Base-by-base conservation (phyloP, 805 yeast genomes). In the Cyberlindnera petersonii region DNA sequence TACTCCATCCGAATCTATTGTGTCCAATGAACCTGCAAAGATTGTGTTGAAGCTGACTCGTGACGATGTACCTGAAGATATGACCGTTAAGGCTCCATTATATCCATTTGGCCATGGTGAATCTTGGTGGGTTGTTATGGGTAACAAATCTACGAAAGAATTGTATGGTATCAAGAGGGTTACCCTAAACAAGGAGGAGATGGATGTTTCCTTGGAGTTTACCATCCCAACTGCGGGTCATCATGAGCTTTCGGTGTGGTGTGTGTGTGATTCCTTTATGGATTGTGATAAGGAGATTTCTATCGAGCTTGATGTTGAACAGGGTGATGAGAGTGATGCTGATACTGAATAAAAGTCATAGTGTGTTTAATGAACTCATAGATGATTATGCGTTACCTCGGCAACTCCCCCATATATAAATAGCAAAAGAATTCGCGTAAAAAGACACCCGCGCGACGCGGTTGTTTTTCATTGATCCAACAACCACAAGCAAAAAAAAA, bases 51-150 rank as follows among this genome's bases (percentile, higher is more conserved):
- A 64, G 0, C 54, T 84, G 4, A 71, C 73, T 6, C 70, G 86
- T 50, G 96, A 89, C 53, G 96, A 88, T 48, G 95, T 80, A 31
- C 78, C 82, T 35, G 85, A 75, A 37, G 85, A 81, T 47, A 56
- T 81, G 28, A 58, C 61, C 3, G 91, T 82, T 3, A 70, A 68
- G 9, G 66, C 86, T 5, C 73, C 76, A n/a, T 59, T 53, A 30
- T 86, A 67, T 55, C 89, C 94, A 5, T 61, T 55, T 34, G 55
- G 65, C 3, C 86, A 83, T 61, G 56, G 66, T 7, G 93, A 85
- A 53, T 72, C 69, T 42, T 77, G 97, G 98, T 89, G 97, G 95
- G 56, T 91, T 16, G 82, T 91, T 6, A 61, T 89, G 27, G 97
- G 98, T 5, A 84, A 84, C 46, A 53, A 72, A 1, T 56, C 61